These are phyloP conservation scores for Trypanosoma caninum DNA, from an alignment of 208 protist species.

Conservation along the genomic window DNA sequence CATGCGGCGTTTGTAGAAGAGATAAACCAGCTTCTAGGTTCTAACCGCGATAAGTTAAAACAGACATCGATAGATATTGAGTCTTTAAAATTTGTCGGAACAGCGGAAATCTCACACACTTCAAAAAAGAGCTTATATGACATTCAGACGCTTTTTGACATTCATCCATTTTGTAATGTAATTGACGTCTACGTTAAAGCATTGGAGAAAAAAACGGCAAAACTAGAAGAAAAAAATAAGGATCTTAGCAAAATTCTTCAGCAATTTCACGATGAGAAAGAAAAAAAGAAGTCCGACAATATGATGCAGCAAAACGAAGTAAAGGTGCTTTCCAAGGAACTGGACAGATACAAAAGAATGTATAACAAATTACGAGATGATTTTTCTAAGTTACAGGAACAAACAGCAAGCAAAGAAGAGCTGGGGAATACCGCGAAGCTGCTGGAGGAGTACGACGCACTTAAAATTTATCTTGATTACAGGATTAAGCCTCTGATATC, in stretches of 20 bases:
- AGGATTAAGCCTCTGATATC: slow-evolving; percentile 4
- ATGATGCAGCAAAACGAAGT: not conserved
- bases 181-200: not conserved
- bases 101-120: slow-evolving; percentile 41
- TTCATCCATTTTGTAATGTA: not conserved
- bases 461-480: slow-evolving; percentile 1
- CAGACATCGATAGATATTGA: not conserved
- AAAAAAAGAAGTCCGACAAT: not conserved
- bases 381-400: no score
- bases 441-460: slow-evolving; percentile 3
- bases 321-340: not conserved
- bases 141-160: not conserved
- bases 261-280: not conserved
- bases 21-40: slow-evolving; percentile 33
- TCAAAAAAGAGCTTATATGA: slow-evolving; percentile 19
- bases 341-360: not conserved
- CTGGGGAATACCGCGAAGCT: not conserved
- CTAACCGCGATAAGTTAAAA: slow-evolving; percentile 18
- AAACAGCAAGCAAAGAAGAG: not conserved
- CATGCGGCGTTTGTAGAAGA: slow-evolving; percentile 40
- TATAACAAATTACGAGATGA: no score
- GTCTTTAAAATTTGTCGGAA: slow-evolving; percentile 20
- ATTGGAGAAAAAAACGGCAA: not conserved
- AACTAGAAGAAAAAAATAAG: no score
- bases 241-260: not conserved